Evolutionary conservation across 805 yeast genomes (phyloP), one percentile per base, ranked within the genome.

Genomic region (Candida mattraensis): DNA sequence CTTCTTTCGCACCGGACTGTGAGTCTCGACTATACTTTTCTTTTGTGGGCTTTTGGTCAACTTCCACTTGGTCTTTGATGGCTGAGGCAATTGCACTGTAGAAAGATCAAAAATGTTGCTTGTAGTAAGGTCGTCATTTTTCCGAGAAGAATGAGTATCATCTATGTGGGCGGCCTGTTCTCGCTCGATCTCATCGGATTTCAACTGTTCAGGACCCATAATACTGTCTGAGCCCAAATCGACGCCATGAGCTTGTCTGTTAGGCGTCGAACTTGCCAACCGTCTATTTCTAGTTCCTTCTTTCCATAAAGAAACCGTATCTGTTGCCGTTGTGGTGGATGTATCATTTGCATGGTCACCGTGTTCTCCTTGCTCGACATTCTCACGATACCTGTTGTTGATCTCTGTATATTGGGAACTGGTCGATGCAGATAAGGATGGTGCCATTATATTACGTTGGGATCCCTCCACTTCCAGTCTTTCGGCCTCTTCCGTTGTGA

Each of bases 201-300:
- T 40, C 33, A 48, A 30, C 37, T 45, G 40, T 21, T 43, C 42
- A 28, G 55, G 40, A 9, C 50, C 43, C 13, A 38, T n/a, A 7
- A 44, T 9, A 24, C 43, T 35, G 37, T 31, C 30, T 20, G 33
- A 28, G 17, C 34, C 37, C 12, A 32, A 18, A 4, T 32, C 38
- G 17, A 21, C 26, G 4, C 21, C 28, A 15, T 31, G 31, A 3
- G 41, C 25, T n/a, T 33, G 39, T 11, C 47, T 36, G 25, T 50
- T 50, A n/a, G 54, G 54, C 15, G 54, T 50, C 17, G 54, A 50
- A 28, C 48, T 46, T 7, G 47, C 40, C 23, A 41, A 24, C n/a
- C 41, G 21, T 28, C 37, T 35, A 14, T 31, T 35, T 9, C 50
- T 38, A 7, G 48, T 40, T 13, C 39, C 47, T 23, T 44, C 50